Evolutionary conservation across 257 asterid genomes (phyloP), one percentile per base, ranked within the genome.

Genomic region (Linaria vulgaris): DNA sequence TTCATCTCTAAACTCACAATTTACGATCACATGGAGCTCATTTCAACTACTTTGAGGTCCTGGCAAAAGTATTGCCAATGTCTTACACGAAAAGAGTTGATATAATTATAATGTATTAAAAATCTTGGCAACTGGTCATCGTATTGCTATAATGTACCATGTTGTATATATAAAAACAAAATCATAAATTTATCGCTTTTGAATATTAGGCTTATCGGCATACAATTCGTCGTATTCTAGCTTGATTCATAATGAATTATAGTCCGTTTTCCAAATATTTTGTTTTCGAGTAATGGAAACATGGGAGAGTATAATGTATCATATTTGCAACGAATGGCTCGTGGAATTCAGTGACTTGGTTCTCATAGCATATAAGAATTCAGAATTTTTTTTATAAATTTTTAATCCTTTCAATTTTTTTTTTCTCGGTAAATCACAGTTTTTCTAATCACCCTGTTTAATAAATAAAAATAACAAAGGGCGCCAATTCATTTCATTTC

Each of bases 41-140:
- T 30, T 37, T 74, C 23, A 67, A 79, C 67, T 69, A 71, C 22
- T 65, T 88, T 17, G 31, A 64, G 30, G 75, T 91, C 71, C 95
- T 89, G 20, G 64, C 80, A 0, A 51, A 47, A 39, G 63, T 66
- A 17, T 47, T 77, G 37, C 89, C 94, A 1, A 21, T 60, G 71
- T 94, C 97, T 5, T 87, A 76, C 72, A 69, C 83, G 0, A 78
- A 51, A 56, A 89, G 95, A 76, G 76, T 92, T 45, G 78, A 79
- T n/a, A n/a, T n/a, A n/a, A n/a, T n/a, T 53, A 25, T 92, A 12
- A 72, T 92, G 24, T 84, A 69, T 59, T 84, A n/a, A 79, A 52
- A 77, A 87, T 55, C 82, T 92, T 1, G 94, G 97, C 14, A 87
- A 85, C 60, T 76, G 79, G 81, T 87, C 97, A 9, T 66, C 81